These are phyloP conservation scores for Salix arbutifolia DNA, from an alignment of 345 rosid species.

Conservation along the genomic window DNA sequence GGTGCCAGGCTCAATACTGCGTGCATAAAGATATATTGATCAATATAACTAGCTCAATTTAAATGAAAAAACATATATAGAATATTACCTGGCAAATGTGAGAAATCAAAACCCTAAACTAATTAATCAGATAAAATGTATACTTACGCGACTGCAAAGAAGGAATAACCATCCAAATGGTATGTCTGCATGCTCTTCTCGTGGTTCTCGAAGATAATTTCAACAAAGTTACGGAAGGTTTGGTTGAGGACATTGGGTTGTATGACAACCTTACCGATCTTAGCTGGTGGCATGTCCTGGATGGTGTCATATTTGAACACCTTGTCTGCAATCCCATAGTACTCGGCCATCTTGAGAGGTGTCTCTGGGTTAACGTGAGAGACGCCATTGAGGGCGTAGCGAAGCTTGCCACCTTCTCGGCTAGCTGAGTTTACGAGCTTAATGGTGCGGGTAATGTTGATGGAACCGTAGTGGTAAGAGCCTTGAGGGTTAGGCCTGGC, in stretches of 20 bases:
- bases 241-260: slow-evolving; percentile 45
- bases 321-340: slow-evolving; percentile 19
- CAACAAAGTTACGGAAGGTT: slow-evolving; percentile 68
- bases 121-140: background rate
- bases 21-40: background rate
- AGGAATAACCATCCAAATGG: slow-evolving; percentile 66
- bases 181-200: slow-evolving; percentile 65
- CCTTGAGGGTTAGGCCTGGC: slow-evolving; percentile 28
- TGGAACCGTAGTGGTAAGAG: slow-evolving; percentile 21
- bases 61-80: no score
- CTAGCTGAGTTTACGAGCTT: slow-evolving; percentile 7
- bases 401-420: slow-evolving; percentile 14
- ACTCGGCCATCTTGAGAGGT: slow-evolving; percentile 21
- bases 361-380: slow-evolving; percentile 16
- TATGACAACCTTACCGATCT: background rate
- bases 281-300: slow-evolving; percentile 4
- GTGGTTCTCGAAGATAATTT: slow-evolving; percentile 70
- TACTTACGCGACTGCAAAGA: slow-evolving; percentile 78
- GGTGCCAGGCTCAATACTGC: slow-evolving; percentile 64
- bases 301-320: slow-evolving; percentile 18
- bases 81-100: background rate
- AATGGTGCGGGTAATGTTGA: slow-evolving; percentile 25
- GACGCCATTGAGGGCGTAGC: slow-evolving; percentile 21
- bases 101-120: no score
- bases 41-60: background rate